Evolutionary conservation across 441 rosid genomes (phyloP), one percentile per base, ranked within the genome.

Genomic region (Adansonia madagascariensis): DNA sequence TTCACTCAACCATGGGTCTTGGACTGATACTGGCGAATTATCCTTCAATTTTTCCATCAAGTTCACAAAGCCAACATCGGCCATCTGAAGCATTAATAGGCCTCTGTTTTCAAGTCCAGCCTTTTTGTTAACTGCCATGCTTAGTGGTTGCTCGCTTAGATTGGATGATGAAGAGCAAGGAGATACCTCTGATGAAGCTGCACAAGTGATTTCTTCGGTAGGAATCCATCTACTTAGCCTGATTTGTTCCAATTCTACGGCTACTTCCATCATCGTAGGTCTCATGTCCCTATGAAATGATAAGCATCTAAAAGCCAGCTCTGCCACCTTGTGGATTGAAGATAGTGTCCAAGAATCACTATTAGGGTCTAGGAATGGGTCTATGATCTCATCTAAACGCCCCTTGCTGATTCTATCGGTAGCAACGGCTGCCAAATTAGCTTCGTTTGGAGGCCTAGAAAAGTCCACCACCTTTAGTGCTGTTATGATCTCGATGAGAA

Each of bases 231-330:
- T 81, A 12, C 87, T 80, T 20, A 76, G 75, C 75, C 86, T 75
- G 74, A 95, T 82, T 75, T 82, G 88, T 57, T 91, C 95, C n/a
- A 95, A 80, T 82, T 92, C 98, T n/a, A 80, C 86, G 0, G 92
- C 97, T 41, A 94, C 94, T 83, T 95, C 98, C 56, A 63, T 83
- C 97, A 95, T 94, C 11, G 94, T 83, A 0, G 99, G 99, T 80
- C 99, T 88, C 89, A 82, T 75, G 79, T 95, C 99, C 24, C 91
- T 85, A 75, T 90, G 88, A 79, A 87, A 95, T 0, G 99, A 88
- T 12, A 95, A 88, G 81, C 99, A 95, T 55, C 95, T 83, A 55
- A 95, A 95, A 0, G 98, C 89, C 47, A 95, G 77, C 80, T 95
- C 98, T 10, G 98, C 91, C n/a, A 94, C 94, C 14, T 80, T 85